Evolutionary conservation across 495 filamentous ascomycete species (phyloP).

Genomic region (Aspergillus taichungensis): DNA sequence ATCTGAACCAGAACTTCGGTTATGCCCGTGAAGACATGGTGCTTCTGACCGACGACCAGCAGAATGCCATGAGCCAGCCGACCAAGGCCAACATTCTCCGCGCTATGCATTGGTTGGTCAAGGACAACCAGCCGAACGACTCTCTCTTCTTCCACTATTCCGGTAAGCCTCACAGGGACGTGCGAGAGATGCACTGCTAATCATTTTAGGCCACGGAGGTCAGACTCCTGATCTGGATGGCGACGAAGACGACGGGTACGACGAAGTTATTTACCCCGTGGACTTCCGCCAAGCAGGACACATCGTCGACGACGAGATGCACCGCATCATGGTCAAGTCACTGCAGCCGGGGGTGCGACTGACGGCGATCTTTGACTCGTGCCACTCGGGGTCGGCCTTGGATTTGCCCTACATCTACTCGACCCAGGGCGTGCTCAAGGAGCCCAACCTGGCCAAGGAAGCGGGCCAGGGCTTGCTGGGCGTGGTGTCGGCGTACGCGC

Average conservation of each 20-base stretch:
- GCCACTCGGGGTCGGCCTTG: constrained; percentile 91
- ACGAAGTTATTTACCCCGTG: constrained; percentile 96
- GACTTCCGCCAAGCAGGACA: constrained; percentile 87
- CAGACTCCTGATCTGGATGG: constrained; percentile 95
- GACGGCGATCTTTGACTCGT: constrained; percentile 99
- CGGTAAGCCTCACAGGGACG: constrained; percentile 44
- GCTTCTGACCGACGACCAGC: constrained; percentile 91
- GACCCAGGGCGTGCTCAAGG: constrained; percentile 90
- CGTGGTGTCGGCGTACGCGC: constrained; percentile 82
- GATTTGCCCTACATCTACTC: constrained; percentile 97
- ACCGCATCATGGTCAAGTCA: constrained; percentile 86
- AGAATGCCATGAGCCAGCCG: constrained; percentile 93
- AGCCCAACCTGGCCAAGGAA: constrained; percentile 96
- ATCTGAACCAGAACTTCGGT: constrained; percentile 81
- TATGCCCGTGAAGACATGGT: constrained; percentile 99
- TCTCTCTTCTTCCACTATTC: constrained; percentile 99
- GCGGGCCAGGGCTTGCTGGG: constrained; percentile 87
- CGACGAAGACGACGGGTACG: constrained; percentile 91
- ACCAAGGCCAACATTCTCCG: constrained; percentile 93
- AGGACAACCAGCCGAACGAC: constrained; percentile 88
- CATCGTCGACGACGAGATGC: constrained; percentile 98
- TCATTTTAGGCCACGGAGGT: constrained; percentile 71
- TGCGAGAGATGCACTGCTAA: constrained; percentile 2
- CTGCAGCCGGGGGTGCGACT: constrained; percentile 78
- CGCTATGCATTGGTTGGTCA: constrained; percentile 98